Percentiles rank a stretch among this genome's conserved stretches.
These are phyloP conservation scores for Fusarium verticillioides DNA, from an alignment of 2,329 filamentous ascomycete species.

Conservation along the genomic window DNA sequence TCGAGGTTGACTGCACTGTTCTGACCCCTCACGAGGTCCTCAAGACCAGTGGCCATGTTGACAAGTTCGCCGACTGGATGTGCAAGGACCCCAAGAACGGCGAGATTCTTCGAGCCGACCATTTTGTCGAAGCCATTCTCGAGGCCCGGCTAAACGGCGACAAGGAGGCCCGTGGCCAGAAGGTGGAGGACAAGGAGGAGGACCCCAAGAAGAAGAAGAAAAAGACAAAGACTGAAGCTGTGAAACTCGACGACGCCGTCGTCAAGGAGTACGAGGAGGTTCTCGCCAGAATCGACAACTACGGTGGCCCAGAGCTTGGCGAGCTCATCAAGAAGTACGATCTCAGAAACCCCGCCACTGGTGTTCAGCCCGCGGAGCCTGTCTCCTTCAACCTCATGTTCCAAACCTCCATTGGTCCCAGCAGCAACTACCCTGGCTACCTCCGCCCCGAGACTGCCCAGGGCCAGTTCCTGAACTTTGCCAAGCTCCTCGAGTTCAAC, in stretches of 20 bases:
- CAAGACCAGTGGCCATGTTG: slow-evolving; percentile 95
- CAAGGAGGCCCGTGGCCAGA: slow-evolving; percentile 89
- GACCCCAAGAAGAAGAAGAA: slow-evolving; percentile 83
- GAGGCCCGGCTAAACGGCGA: slow-evolving; percentile 88
- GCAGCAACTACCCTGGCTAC: slow-evolving; percentile 86
- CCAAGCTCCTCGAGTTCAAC: slow-evolving; percentile 96
- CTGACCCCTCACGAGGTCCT: slow-evolving; percentile 93
- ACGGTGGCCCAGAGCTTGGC: slow-evolving; percentile 85
- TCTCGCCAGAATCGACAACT: slow-evolving; percentile 95
- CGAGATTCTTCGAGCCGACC: slow-evolving; percentile 95
- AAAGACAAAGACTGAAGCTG: slow-evolving; percentile 82
- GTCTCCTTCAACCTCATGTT: slow-evolving; percentile 99
- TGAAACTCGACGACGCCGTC: slow-evolving; percentile 88
- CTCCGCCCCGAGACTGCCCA: slow-evolving; percentile 95
- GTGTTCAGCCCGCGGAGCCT: slow-evolving; percentile 79
- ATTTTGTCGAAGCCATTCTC: slow-evolving; percentile 94
- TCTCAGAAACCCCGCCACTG: slow-evolving; percentile 87
- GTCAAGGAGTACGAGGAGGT: slow-evolving; percentile 92
- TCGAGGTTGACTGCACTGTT: slow-evolving; percentile 94
- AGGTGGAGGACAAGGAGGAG: slow-evolving; percentile 80
- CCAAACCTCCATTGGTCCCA: slow-evolving; percentile 92
- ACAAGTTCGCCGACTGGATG: slow-evolving; percentile 99
- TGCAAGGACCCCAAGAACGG: slow-evolving; percentile 98
- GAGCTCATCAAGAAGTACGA: slow-evolving; percentile 90
- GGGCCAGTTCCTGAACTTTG: slow-evolving; percentile 97